Evolutionary conservation across 257 asterid genomes (phyloP).

Genomic region (Salvia hispanica): DNA sequence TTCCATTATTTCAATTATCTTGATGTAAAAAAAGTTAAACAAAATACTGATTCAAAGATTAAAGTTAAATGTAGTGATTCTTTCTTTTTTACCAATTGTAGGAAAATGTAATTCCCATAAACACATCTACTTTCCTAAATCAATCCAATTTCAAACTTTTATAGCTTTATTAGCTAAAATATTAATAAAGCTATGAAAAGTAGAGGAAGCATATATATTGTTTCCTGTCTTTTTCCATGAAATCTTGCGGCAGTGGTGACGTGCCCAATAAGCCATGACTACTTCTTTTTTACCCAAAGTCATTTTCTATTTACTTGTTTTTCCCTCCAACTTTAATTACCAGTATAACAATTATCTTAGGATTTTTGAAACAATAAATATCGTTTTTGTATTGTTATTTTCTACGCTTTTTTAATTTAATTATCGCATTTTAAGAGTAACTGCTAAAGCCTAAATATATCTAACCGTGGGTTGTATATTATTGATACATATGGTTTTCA

Average conservation of each 20-base stretch:
- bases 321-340: background rate
- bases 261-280: constrained; percentile 19
- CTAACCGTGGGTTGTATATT: too few relatives aligned
- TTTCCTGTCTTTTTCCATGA: constrained; percentile 3
- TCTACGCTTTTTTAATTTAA: too few relatives aligned
- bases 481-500: too few relatives aligned
- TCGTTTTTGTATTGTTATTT: too few relatives aligned
- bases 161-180: background rate
- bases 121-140: background rate
- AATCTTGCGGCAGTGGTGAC: constrained; percentile 21
- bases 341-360: background rate
- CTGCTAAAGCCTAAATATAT: too few relatives aligned
- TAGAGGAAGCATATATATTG: background rate
- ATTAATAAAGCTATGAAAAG: background rate
- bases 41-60: too few relatives aligned
- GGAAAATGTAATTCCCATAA: background rate
- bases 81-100: background rate
- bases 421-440: too few relatives aligned
- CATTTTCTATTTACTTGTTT: background rate
- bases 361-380: too few relatives aligned
- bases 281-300: background rate
- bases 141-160: background rate
- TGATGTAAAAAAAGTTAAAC: too few relatives aligned
- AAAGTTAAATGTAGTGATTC: background rate
- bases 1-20: too few relatives aligned